Evolutionary conservation across 1,284 basidiomycete species (phyloP).

Genomic region (Neolentinus lepideus): DNA sequence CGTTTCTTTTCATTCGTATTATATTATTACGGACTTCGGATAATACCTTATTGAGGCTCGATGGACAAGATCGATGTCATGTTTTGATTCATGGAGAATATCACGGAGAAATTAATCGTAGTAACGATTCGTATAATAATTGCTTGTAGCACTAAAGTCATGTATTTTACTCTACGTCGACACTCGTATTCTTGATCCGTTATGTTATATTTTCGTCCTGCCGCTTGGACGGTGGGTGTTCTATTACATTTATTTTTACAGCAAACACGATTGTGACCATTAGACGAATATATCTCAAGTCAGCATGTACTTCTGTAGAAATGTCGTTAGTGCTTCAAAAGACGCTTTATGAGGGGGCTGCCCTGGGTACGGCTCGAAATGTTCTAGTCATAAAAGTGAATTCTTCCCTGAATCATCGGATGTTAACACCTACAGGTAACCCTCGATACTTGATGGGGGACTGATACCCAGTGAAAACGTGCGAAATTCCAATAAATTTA

Average conservation of each 20-base stretch:
- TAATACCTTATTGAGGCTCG: not conserved
- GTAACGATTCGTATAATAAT: not conserved
- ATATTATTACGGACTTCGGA: not conserved
- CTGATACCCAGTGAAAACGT: too few relatives aligned
- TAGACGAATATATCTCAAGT: not conserved
- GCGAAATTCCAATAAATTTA: too few relatives aligned
- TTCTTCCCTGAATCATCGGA: constrained; percentile 10
- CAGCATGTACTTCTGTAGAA: constrained; percentile 14
- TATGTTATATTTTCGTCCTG: not conserved
- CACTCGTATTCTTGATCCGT: not conserved
- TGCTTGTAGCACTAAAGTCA: not conserved
- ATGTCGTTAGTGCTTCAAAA: constrained; percentile 14
- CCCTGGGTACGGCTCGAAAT: constrained; percentile 21
- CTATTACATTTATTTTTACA: not conserved
- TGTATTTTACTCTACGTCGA: not conserved
- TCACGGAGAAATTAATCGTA: not conserved
- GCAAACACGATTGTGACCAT: not conserved
- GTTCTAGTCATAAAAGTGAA: constrained; percentile 9
- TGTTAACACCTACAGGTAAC: constrained; percentile 11
- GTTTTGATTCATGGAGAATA: not conserved
- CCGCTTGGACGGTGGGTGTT: not conserved
- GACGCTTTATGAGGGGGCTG: constrained; percentile 8
- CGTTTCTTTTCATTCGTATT: not conserved
- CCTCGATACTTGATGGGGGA: not conserved
- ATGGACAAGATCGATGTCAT: not conserved